Evolutionary conservation across 2,329 filamentous ascomycete genomes (phyloP).

Genomic region (Colletotrichum tanaceti): DNA sequence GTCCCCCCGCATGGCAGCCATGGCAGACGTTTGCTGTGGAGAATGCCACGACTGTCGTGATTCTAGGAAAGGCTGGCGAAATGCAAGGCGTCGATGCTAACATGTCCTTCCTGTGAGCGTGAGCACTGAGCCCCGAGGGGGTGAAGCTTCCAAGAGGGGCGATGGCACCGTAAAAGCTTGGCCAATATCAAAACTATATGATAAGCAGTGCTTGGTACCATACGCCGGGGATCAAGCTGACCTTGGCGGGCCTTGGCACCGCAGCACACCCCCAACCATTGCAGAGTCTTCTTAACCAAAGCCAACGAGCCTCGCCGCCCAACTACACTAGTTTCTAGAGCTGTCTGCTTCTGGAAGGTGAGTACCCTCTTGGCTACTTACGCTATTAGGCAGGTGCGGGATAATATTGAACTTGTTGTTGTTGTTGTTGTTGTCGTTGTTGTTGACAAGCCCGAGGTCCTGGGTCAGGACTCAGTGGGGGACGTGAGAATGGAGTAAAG

Average conservation of each 20-base stretch:
- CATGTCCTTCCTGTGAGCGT: background rate
- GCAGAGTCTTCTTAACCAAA: background rate
- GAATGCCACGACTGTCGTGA: constrained; percentile 21
- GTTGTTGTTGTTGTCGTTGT: too few relatives aligned
- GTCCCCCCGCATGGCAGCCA: constrained; percentile 13
- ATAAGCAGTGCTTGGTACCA: constrained; percentile 29
- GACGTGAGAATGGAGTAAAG: background rate
- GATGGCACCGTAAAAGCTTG: constrained; percentile 21
- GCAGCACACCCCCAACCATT: background rate
- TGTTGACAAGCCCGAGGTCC: background rate
- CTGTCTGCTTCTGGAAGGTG: constrained; percentile 19
- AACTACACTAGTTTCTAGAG: background rate
- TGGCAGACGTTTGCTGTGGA: background rate
- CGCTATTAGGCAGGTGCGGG: constrained; percentile 8
- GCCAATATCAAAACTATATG: constrained; percentile 7
- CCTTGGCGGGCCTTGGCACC: constrained; percentile 27
- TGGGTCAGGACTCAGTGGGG: too few relatives aligned
- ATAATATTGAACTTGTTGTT: background rate
- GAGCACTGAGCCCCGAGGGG: constrained; percentile 14
- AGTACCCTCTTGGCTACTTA: constrained; percentile 5
- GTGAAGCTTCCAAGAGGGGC: constrained; percentile 8
- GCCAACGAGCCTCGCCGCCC: background rate
- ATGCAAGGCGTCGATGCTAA: constrained; percentile 7
- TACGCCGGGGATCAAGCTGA: constrained; percentile 4
- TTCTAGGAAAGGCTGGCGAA: constrained; percentile 24